Conservation (phyloP, 2,329 filamentous ascomycete species). For the Aspergillus flavus region DNA sequence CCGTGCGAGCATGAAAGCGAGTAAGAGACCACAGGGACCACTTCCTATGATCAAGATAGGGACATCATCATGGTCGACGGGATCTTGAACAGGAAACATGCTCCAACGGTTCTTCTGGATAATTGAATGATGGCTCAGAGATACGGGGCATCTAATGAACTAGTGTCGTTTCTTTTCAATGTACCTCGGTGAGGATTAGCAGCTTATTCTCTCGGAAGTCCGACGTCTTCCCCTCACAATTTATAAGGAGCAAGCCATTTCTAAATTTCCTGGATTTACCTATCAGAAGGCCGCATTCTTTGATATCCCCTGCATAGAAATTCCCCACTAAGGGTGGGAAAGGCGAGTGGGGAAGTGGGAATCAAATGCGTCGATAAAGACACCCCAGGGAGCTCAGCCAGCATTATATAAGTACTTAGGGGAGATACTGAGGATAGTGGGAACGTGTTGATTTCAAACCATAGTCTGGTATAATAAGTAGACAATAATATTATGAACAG, state of each 20-base stretch:
- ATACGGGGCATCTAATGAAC: not conserved
- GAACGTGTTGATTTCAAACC: not conserved
- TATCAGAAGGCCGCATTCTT: not conserved
- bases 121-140: no score
- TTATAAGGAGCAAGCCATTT: not conserved
- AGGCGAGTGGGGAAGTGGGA: not conserved
- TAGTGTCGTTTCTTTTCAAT: not conserved
- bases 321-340: not conserved
- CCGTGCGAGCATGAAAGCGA: conserved; percentile 16
- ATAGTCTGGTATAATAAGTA: not conserved
- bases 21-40: conserved; percentile 27
- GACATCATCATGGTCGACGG: not conserved
- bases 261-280: not conserved
- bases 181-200: not conserved
- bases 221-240: not conserved
- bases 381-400: not conserved
- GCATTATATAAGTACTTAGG: not conserved
- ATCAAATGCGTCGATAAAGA: not conserved
- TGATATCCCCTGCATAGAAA: not conserved
- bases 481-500: not conserved
- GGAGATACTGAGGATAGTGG: not conserved
- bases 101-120: no score
- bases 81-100: no score
- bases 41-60: conserved; percentile 38
- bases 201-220: not conserved